Conservation (phyloP, 768 basidiomycete genomes). For the Xerocomellus dryophilus region DNA sequence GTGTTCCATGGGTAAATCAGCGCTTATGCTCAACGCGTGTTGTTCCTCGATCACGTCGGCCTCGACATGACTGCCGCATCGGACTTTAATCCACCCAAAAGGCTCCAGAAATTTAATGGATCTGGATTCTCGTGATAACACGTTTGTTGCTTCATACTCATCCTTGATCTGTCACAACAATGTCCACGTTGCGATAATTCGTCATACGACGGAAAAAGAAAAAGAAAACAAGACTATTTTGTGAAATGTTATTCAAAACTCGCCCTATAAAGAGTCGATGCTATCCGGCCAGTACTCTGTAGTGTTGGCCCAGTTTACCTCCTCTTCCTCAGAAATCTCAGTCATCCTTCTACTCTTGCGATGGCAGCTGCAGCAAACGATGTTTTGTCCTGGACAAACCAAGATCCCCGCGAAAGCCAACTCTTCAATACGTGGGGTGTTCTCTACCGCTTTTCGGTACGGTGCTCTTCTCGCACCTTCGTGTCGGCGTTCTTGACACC, state of each 20-base stretch:
- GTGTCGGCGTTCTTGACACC: constrained; percentile 26
- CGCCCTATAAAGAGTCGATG: constrained; percentile 52
- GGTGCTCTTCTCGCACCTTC: constrained; percentile 20
- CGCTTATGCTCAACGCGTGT: constrained; percentile 60
- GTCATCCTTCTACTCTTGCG: constrained; percentile 36
- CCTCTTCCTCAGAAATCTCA: constrained; percentile 31
- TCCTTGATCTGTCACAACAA: constrained; percentile 66
- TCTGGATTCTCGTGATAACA: constrained; percentile 66
- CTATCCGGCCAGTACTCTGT: constrained; percentile 11
- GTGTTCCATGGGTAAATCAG: constrained; percentile 42
- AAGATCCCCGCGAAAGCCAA: constrained; percentile 79
- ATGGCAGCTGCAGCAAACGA: constrained; percentile 61
- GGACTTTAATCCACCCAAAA: constrained; percentile 73
- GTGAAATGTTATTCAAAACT: constrained; percentile 43
- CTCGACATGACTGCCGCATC: constrained; percentile 50
- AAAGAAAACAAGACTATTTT: constrained; percentile 41
- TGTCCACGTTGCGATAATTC: constrained; percentile 72
- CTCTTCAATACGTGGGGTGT: constrained; percentile 82
- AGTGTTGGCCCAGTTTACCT: constrained; percentile 30
- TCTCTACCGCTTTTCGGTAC: constrained; percentile 76
- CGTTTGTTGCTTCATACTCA: constrained; percentile 65
- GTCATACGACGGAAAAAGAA: constrained; percentile 48
- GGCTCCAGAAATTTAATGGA: constrained; percentile 52
- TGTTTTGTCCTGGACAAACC: constrained; percentile 82
- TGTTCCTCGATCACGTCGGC: constrained; percentile 63